Conservation (phyloP, 306 rosid species). For the Sicyos baderoa region DNA sequence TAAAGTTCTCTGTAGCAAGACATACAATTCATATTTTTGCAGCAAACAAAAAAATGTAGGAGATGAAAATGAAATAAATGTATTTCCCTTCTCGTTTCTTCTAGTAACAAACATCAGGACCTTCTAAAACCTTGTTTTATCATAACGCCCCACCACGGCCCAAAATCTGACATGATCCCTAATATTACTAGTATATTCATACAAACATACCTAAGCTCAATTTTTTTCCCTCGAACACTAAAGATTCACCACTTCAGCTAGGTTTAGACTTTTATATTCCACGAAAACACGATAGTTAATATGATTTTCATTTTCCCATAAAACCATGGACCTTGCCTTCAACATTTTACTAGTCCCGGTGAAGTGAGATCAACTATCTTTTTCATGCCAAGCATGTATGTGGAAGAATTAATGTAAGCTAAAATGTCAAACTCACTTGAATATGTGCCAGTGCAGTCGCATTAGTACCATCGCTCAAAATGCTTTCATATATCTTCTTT, state of each 20-base stretch:
- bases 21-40: conserved; percentile 5
- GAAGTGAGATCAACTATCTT: background rate
- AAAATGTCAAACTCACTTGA: conserved; percentile 46
- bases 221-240: background rate
- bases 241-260: background rate
- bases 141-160: background rate
- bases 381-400: background rate
- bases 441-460: conserved; percentile 79
- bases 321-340: background rate
- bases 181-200: background rate
- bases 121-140: background rate
- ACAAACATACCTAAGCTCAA: background rate
- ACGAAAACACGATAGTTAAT: background rate
- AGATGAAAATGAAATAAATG: conserved; percentile 10
- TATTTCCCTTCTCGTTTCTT: background rate
- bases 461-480: conserved; percentile 58
- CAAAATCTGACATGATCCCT: background rate
- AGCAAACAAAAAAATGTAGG: background rate
- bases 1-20: conserved; percentile 2
- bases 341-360: background rate
- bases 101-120: background rate
- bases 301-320: conserved; percentile 5
- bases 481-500: conserved; percentile 76
- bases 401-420: background rate
- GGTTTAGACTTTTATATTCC: background rate